A percentile compares a stretch with the other conserved stretches of the same genome.
Evolutionary conservation across 495 filamentous ascomycete genomes (phyloP).

Genomic region (Trichoderma orchidacearum): DNA sequence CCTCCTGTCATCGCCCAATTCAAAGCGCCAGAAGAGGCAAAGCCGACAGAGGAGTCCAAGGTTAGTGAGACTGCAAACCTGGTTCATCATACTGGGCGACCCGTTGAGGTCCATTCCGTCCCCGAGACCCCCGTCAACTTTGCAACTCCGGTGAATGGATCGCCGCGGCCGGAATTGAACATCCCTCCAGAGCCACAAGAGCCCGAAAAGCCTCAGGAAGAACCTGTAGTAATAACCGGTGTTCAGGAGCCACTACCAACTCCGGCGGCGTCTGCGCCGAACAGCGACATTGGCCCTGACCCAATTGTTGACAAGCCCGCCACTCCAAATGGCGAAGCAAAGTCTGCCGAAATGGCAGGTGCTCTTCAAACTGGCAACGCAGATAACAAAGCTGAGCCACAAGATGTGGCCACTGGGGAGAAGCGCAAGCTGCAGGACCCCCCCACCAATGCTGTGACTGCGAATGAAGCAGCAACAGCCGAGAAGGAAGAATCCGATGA

Average conservation of each 20-base stretch:
- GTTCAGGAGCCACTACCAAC: neutral
- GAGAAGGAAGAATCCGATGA: constrained; percentile 8
- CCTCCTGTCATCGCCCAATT: neutral
- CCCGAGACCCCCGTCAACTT: neutral
- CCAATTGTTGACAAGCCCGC: constrained; percentile 1
- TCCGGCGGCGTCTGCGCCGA: neutral
- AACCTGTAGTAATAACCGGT: neutral
- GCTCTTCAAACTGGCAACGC: constrained; percentile 2
- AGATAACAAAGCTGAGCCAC: neutral
- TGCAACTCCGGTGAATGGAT: neutral
- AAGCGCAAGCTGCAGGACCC: neutral
- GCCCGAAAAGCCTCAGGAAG: neutral
- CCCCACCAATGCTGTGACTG: neutral
- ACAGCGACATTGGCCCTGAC: neutral
- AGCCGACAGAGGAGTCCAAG: neutral
- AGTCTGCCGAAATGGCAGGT: constrained; percentile 9
- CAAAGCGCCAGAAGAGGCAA: neutral
- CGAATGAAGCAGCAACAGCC: constrained; percentile 7
- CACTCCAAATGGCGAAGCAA: neutral
- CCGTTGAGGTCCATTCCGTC: constrained; percentile 1
- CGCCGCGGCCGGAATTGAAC: neutral
- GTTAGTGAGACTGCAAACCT: neutral
- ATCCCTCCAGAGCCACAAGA: neutral
- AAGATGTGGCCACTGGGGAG: neutral
- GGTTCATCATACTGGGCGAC: neutral